A percentile compares a stretch with the other conserved stretches of the same genome.
These are phyloP conservation scores for Acanthamoeba healyi DNA, from an alignment of 208 protist genomes.

Conservation along the genomic window DNA sequence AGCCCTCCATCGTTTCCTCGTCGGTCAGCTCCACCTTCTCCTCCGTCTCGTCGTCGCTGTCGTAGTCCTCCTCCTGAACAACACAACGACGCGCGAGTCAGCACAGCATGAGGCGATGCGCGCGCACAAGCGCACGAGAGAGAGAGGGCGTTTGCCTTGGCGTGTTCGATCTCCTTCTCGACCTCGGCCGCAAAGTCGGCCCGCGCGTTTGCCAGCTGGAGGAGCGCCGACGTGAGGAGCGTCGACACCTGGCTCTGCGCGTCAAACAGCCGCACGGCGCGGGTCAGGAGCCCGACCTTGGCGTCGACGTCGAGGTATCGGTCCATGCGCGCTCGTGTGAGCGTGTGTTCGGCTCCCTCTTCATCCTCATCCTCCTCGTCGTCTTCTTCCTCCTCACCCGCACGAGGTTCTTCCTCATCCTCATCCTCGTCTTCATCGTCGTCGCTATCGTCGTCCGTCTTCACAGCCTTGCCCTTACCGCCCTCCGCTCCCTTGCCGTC, in stretches of 20 bases:
- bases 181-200: slow-evolving; percentile 16
- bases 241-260: slow-evolving; percentile 31
- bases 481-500: neutral
- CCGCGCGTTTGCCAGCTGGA: slow-evolving; percentile 17
- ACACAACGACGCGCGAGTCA: neutral
- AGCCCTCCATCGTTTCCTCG: slow-evolving; percentile 3
- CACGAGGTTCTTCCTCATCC: neutral
- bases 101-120: no score
- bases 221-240: slow-evolving; percentile 29
- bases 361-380: neutral
- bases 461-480: neutral
- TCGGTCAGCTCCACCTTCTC: slow-evolving; percentile 31
- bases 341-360: neutral
- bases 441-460: neutral
- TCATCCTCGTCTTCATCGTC: neutral
- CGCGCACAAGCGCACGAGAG: neutral
- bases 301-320: slow-evolving; percentile 33
- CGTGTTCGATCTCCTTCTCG: slow-evolving; percentile 26
- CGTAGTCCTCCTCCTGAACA: slow-evolving; percentile 14
- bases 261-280: neutral
- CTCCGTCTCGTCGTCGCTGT: slow-evolving; percentile 54
- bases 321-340: slow-evolving; percentile 31
- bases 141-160: neutral
- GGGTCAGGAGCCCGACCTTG: neutral
- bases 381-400: neutral